These are phyloP conservation scores for Aspergillus thermomutatus DNA, from an alignment of 2,329 filamentous ascomycete genomes.

Conservation along the genomic window DNA sequence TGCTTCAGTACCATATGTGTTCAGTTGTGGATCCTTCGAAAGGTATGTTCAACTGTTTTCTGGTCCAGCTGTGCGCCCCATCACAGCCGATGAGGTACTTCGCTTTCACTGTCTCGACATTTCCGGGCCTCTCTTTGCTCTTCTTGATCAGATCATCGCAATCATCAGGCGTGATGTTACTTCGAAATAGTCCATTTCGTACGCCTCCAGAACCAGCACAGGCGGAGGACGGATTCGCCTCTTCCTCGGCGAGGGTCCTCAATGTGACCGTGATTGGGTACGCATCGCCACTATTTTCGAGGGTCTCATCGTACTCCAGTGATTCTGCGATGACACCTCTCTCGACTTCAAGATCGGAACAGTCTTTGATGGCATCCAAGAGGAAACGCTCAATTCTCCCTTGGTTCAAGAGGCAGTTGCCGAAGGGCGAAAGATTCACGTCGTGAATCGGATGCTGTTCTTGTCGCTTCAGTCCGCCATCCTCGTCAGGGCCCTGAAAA, in stretches of 20 bases:
- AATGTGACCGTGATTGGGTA: slow-evolving; percentile 62
- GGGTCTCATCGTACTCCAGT: slow-evolving; percentile 52
- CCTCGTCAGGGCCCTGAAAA: slow-evolving; percentile 36
- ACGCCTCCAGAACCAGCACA: slow-evolving; percentile 26
- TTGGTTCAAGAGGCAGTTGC: slow-evolving; percentile 66
- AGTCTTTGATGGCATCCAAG: slow-evolving; percentile 56
- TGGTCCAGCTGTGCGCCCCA: slow-evolving; percentile 63
- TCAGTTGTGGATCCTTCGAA: slow-evolving; percentile 52
- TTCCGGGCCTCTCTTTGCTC: slow-evolving; percentile 23
- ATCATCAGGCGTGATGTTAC: slow-evolving; percentile 57
- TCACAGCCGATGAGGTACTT: slow-evolving; percentile 66
- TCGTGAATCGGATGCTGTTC: slow-evolving; percentile 60
- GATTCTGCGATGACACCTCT: slow-evolving; percentile 56
- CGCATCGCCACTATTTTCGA: slow-evolving; percentile 46
- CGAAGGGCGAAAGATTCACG: slow-evolving; percentile 54
- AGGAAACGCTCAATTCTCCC: slow-evolving; percentile 68
- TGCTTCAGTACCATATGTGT: slow-evolving; percentile 26
- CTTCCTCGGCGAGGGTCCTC: slow-evolving; percentile 56
- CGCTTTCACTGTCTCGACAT: slow-evolving; percentile 41
- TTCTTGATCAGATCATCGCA: slow-evolving; percentile 49
- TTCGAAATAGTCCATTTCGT: slow-evolving; percentile 58
- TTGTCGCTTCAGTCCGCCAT: slow-evolving; percentile 55
- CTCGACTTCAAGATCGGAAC: slow-evolving; percentile 56
- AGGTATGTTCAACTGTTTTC: slow-evolving; percentile 54
- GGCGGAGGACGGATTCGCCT: slow-evolving; percentile 41